Percentiles rank a stretch among this genome's conserved stretches.
Evolutionary conservation across 176 grass and related monocot species (phyloP).

Genomic region (Triticum timopheevii): DNA sequence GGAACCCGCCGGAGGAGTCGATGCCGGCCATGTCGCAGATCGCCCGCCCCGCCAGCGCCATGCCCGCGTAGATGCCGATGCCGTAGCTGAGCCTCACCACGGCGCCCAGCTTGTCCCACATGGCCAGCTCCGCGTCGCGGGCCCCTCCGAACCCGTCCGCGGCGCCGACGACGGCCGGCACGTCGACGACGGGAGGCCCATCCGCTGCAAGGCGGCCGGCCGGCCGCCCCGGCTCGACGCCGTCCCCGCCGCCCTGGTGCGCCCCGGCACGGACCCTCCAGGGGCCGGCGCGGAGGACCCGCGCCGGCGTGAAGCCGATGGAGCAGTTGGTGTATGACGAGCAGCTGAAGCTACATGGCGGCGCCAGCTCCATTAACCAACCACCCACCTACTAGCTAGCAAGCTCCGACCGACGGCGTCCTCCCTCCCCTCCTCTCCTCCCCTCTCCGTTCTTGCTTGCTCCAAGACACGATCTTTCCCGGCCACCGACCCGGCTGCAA

Average conservation of each 20-base stretch:
- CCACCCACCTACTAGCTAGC: background rate
- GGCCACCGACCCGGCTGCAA: background rate
- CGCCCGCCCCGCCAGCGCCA: constrained; percentile 79
- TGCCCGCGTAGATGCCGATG: constrained; percentile 77
- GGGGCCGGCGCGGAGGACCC: background rate
- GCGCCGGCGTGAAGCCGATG: constrained; percentile 25
- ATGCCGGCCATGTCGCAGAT: constrained; percentile 82
- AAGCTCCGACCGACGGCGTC: background rate
- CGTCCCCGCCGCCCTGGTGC: constrained; percentile 17
- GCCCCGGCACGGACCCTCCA: constrained; percentile 29
- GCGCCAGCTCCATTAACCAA: constrained; percentile 30
- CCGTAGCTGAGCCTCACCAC: constrained; percentile 89
- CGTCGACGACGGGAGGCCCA: constrained; percentile 43
- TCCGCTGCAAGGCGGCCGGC: constrained; percentile 34
- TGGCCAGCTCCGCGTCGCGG: constrained; percentile 63
- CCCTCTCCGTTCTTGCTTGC: background rate
- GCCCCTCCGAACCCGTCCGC: constrained; percentile 8
- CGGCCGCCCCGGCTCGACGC: background rate
- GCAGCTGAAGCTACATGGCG: constrained; percentile 11
- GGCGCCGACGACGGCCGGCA: background rate
- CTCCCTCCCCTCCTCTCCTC: background rate
- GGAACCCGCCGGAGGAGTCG: constrained; percentile 70
- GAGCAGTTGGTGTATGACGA: constrained; percentile 36
- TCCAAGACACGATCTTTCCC: background rate
- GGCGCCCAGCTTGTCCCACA: constrained; percentile 84